Conservation (phyloP, 1,139 yeast genomes). For the Debaryomyces sp. region DNA sequence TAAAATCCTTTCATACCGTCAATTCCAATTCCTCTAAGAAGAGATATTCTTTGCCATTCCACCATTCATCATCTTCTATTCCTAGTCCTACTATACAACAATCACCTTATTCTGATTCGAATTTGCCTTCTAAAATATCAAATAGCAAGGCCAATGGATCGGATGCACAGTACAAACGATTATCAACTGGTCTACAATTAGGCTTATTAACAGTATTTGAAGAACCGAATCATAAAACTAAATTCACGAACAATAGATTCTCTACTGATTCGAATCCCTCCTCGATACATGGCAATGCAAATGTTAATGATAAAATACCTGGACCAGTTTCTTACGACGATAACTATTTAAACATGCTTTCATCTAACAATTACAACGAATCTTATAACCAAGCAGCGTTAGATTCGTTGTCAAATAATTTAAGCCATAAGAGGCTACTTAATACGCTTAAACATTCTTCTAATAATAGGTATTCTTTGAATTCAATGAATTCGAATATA, state of each 20-base stretch:
- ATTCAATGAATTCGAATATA: conserved; percentile 44
- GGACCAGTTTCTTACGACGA: conserved; percentile 28
- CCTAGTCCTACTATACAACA: conserved; percentile 11
- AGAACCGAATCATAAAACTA: conserved; percentile 20
- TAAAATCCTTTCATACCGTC: conserved; percentile 39
- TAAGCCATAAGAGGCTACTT: conserved; percentile 1
- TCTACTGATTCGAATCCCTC: conserved; percentile 1
- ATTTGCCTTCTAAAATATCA: conserved; percentile 9
- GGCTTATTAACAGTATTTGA: conserved; percentile 46
- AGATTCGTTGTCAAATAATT: conserved; percentile 29
- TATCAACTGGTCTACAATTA: conserved; percentile 44
- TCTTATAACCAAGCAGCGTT: conserved; percentile 40
- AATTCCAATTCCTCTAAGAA: conserved; percentile 27
- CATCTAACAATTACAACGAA: conserved; percentile 24
- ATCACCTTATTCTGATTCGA: conserved; percentile 9
- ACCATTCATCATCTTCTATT: conserved; percentile 3
- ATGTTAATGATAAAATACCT: not conserved
- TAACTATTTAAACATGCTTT: conserved; percentile 30
- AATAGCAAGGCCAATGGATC: conserved; percentile 8
- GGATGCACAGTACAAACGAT: conserved; percentile 33
- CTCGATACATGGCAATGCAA: not conserved
- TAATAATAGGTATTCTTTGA: conserved; percentile 38
- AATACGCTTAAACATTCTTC: conserved; percentile 12
- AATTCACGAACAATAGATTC: not conserved
- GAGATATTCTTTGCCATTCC: conserved; percentile 29